A percentile compares a stretch with the other conserved stretches of the same genome.
Conservation (phyloP, 2,329 filamentous ascomycete species). For the Aschersonia sp. region DNA sequence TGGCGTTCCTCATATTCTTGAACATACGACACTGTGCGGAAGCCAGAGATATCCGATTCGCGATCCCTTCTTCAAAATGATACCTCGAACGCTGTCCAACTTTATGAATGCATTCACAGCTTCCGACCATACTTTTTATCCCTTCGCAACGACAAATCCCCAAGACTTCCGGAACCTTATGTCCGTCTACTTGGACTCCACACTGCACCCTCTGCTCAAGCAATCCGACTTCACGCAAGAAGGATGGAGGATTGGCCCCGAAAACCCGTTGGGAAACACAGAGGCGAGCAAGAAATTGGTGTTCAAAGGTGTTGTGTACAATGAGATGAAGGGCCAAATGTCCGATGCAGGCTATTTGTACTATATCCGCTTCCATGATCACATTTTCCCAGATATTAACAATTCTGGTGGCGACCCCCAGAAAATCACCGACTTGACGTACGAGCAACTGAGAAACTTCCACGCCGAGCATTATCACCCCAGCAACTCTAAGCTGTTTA, state of each 20-base stretch:
- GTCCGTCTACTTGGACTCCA: constrained; percentile 93
- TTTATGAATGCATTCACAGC: constrained; percentile 99
- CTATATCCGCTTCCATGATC: constrained; percentile 89
- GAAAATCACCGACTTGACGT: constrained; percentile 90
- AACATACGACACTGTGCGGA: constrained; percentile 93
- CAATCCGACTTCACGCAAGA: constrained; percentile 89
- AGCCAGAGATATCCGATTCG: constrained; percentile 94
- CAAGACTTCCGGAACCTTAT: constrained; percentile 94
- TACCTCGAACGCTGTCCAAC: constrained; percentile 93
- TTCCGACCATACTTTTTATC: constrained; percentile 92
- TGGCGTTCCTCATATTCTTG: constrained; percentile 89
- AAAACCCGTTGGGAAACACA: constrained; percentile 54
- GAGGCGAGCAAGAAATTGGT: constrained; percentile 55
- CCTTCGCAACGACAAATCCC: constrained; percentile 89
- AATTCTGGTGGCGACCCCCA: constrained; percentile 95
- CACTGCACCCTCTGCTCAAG: constrained; percentile 77
- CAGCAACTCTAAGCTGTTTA: constrained; percentile 91
- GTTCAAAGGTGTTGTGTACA: constrained; percentile 97
- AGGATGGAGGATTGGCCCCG: constrained; percentile 89
- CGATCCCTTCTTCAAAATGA: constrained; percentile 99
- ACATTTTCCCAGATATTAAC: constrained; percentile 85
- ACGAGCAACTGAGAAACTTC: constrained; percentile 76
- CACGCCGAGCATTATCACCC: constrained; percentile 92
- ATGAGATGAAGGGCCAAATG: constrained; percentile 99
- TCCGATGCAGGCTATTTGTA: constrained; percentile 93